Conservation (phyloP, 331 rosid species). For the Stylosanthes scabra region DNA sequence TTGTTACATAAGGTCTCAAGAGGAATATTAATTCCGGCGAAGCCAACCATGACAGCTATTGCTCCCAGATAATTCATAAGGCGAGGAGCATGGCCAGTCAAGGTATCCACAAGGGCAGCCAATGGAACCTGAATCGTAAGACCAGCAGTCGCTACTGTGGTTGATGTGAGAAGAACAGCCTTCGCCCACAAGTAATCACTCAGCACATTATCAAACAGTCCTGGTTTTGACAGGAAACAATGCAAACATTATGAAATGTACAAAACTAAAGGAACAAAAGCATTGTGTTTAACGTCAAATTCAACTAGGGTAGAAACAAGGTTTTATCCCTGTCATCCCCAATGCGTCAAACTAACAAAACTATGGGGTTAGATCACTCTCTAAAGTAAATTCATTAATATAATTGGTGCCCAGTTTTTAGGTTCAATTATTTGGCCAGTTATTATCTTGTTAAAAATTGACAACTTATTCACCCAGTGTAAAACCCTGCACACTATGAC, state of each 20-base stretch:
- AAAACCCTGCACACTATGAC: neutral
- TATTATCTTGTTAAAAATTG: neutral
- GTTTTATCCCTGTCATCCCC: neutral
- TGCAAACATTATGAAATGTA: slow-evolving; percentile 25
- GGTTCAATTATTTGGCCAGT: neutral
- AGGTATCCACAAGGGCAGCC: slow-evolving; percentile 86
- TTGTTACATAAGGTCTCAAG: slow-evolving; percentile 54
- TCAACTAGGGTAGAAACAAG: neutral
- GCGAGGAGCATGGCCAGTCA: slow-evolving; percentile 83
- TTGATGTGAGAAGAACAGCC: slow-evolving; percentile 95
- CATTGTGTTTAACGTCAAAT: neutral
- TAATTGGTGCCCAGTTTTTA: neutral
- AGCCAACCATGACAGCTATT: slow-evolving; percentile 81
- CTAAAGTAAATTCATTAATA: neutral
- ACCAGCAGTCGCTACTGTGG: slow-evolving; percentile 97
- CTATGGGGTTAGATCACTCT: neutral
- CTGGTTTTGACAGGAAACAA: slow-evolving; percentile 45
- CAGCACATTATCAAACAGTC: slow-evolving; percentile 90
- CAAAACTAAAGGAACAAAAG: neutral
- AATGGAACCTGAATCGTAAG: slow-evolving; percentile 94
- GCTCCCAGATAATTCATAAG: slow-evolving; percentile 86
- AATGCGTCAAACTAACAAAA: neutral
- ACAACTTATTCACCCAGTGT: neutral
- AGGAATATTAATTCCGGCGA: slow-evolving; percentile 86
- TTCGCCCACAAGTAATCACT: slow-evolving; percentile 98